Evolutionary conservation across 306 rosid genomes (phyloP).

Genomic region (Oxytropis ochrocephala): DNA sequence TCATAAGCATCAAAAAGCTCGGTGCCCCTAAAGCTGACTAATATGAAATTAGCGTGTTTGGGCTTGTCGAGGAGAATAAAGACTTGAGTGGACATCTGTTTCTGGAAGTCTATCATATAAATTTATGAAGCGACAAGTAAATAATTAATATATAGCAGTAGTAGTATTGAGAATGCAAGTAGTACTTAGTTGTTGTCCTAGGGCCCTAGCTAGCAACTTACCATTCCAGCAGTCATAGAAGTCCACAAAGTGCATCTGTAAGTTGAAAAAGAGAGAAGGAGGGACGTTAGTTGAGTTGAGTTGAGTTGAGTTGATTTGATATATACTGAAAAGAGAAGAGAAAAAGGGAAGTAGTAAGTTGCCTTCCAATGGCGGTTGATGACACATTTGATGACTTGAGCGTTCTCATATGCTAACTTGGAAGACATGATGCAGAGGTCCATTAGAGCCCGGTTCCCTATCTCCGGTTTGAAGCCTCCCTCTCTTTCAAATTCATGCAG

Average conservation of each 20-base stretch:
- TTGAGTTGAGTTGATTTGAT: neutral
- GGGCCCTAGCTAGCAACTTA: constrained; percentile 1
- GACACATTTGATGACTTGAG: constrained; percentile 29
- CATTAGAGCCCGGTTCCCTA: constrained; percentile 44
- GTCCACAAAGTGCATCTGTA: constrained; percentile 73
- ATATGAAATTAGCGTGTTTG: constrained; percentile 57
- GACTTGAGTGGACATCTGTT: constrained; percentile 43
- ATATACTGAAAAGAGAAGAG: neutral
- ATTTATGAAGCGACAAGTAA: neutral
- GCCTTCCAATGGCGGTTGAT: constrained; percentile 65
- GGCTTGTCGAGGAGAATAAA: constrained; percentile 63
- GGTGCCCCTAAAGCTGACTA: constrained; percentile 72
- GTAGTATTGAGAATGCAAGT: too few relatives aligned
- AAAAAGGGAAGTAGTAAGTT: constrained; percentile 24
- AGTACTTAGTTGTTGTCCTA: too few relatives aligned
- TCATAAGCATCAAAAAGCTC: constrained; percentile 70
- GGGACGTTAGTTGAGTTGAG: too few relatives aligned
- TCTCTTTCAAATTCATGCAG: constrained; percentile 23
- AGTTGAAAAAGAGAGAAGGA: too few relatives aligned
- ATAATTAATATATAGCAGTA: neutral
- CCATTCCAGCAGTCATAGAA: constrained; percentile 68
- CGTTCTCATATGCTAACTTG: constrained; percentile 73
- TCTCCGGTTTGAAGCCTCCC: constrained; percentile 10
- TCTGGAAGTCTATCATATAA: constrained; percentile 43
- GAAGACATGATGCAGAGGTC: constrained; percentile 77